These are phyloP conservation scores for Kingdonia uniflora DNA, from an alignment of 164 flowering plant species.

Conservation along the genomic window DNA sequence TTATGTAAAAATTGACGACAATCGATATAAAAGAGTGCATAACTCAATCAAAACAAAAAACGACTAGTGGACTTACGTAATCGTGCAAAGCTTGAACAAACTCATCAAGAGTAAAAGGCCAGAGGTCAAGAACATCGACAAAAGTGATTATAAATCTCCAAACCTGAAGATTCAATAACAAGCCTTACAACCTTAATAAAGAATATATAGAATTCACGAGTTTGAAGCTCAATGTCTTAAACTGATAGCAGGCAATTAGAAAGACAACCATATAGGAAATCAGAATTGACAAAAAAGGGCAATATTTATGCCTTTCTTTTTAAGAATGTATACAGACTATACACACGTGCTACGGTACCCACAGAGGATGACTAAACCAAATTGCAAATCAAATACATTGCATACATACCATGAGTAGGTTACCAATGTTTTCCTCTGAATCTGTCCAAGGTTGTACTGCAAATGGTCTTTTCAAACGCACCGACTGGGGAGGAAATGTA, in stretches of 20 bases:
- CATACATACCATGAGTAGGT: conserved; percentile 76
- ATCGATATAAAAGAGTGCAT: background rate
- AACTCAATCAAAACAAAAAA: conserved; percentile 2
- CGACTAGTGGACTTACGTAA: conserved; percentile 41
- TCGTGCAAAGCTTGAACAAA: conserved; percentile 91
- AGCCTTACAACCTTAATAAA: conserved; percentile 6
- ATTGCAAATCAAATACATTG: no score
- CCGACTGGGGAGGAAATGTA: conserved; percentile 59
- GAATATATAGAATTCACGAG: background rate
- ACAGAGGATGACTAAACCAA: no score
- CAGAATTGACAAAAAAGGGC: background rate
- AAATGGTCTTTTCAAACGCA: conserved; percentile 59
- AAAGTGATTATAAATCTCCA: conserved; percentile 87
- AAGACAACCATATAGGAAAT: background rate
- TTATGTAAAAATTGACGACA: background rate
- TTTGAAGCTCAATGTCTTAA: background rate
- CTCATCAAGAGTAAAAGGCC: conserved; percentile 96
- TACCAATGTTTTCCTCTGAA: conserved; percentile 75
- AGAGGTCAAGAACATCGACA: conserved; percentile 82
- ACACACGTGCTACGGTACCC: no score
- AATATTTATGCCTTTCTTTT: no score
- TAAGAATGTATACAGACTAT: no score
- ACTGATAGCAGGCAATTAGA: background rate
- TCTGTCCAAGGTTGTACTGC: conserved; percentile 58
- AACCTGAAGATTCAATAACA: conserved; percentile 31